Percentiles rank a stretch among this genome's conserved stretches.
phyloP scores from a whole-genome alignment of 495 filamentous ascomycete species.

The Xylaria scruposa region DNA sequence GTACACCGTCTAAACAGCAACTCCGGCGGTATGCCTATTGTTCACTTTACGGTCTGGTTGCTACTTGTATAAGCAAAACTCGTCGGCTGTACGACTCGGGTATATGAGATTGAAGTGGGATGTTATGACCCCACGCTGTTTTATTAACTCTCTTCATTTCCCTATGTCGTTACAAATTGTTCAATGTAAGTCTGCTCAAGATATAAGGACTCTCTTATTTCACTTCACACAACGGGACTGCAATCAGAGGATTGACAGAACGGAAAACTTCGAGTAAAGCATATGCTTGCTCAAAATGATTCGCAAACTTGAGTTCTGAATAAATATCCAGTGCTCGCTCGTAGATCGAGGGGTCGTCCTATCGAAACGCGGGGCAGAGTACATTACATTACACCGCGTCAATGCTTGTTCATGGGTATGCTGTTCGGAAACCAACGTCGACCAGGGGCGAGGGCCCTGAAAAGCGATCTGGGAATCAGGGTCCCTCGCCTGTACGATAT shows the following conservation, averaged over 20 bases:
- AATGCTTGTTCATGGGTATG: slow-evolving; percentile 2
- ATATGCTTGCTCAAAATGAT: background rate
- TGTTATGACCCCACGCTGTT: slow-evolving; percentile 13
- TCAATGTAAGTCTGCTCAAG: background rate
- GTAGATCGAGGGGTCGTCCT: background rate
- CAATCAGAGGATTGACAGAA: background rate
- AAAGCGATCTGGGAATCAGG: slow-evolving; percentile 9
- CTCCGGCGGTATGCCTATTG: background rate
- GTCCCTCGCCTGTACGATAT: background rate
- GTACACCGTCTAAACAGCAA: background rate
- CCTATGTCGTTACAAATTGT: background rate
- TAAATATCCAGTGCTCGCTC: background rate
- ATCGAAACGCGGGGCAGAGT: slow-evolving; percentile 16
- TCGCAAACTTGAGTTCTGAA: background rate
- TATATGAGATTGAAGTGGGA: slow-evolving; percentile 18
- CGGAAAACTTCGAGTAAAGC: background rate
- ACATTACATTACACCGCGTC: background rate
- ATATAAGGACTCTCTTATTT: background rate
- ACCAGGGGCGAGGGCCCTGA: background rate
- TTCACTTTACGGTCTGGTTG: background rate
- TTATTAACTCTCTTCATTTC: slow-evolving; percentile 6
- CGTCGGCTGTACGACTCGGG: background rate
- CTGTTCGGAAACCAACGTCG: background rate
- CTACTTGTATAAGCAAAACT: background rate
- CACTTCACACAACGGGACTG: background rate